phyloP scores from a whole-genome alignment of 225 moss, liverwort and hornwort species.

The Climacium dendroides region DNA sequence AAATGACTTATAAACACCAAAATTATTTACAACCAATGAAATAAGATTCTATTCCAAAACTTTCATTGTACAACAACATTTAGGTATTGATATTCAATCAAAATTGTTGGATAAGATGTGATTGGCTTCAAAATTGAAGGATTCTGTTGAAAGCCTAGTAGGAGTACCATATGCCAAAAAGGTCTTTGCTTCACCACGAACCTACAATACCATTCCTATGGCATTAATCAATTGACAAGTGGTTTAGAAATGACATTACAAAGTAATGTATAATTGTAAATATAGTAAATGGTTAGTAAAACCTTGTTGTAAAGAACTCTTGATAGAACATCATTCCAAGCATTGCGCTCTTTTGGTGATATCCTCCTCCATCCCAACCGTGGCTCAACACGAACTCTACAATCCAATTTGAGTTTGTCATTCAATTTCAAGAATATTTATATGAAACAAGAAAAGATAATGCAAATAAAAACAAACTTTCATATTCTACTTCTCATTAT shows the following conservation, averaged over 20 bases:
- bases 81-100: not conserved
- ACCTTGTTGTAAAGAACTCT: conserved; percentile 69
- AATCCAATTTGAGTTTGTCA: not conserved
- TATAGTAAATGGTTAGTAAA: not conserved
- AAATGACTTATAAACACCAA: not conserved
- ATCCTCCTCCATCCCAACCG: conserved; percentile 66
- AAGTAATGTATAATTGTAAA: not conserved
- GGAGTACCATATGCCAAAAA: conserved; percentile 31
- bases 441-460: not conserved
- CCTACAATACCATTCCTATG: not conserved
- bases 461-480: too few relatives aligned
- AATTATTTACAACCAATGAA: not conserved
- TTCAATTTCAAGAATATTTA: not conserved
- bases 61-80: not conserved
- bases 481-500: not conserved
- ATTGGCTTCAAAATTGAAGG: not conserved
- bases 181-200: conserved; percentile 62
- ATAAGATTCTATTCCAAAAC: not conserved
- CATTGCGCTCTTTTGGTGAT: conserved; percentile 50
- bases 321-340: conserved; percentile 76
- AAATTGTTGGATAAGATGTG: not conserved
- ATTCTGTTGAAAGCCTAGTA: not conserved
- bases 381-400: conserved; percentile 53
- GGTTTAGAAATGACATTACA: not conserved
- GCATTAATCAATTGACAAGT: not conserved